Evolutionary conservation across 2,329 filamentous ascomycete species (phyloP), one percentile per base, ranked within the genome.

Genomic region (Neoascochyta sp.): DNA sequence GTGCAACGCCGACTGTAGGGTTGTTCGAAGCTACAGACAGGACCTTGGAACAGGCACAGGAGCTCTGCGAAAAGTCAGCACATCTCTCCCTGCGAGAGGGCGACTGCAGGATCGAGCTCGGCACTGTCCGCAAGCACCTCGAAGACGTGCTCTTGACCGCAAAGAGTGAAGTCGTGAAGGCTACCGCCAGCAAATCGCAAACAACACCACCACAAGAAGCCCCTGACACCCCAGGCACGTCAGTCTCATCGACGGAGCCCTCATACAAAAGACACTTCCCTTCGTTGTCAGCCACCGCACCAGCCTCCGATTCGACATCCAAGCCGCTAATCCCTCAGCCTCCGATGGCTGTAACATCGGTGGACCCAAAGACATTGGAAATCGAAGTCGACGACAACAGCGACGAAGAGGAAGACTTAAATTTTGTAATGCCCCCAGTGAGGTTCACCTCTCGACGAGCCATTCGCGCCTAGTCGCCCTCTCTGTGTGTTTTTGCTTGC

Each of bases 21-120:
- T 27, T 54, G 6, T 64, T 63, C 53, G 86, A 93, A 43, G 71
- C 77, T 24, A 72, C 88, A 1, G 88, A 95, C 56, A 84, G 83
- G 55, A 76, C 78, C 1, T 69, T 95, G 15, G 88, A 95, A 55
- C 76, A 78, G 42, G 83, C 86, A 4, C 87, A 95, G 59, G 75
- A 74, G 33, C 76, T 88, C 49, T 93, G 86, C 57, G 89, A 95
- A 65, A 80, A 81, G 31, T 89, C 84, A 3, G 89, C 89, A 0
- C 88, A 94, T 54, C 86, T 93, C 52, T 87, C 92, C 39, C 70
- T 95, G n/a, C 79, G 89, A 14, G 83, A 88, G 30, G 89, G 88
- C 8, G 83, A 92, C 52, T 95, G 89, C 62, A 74, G 70, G n/a
- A 74, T 78, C 11, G 86, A 94, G 60, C 74, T 95, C 21, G 69